A percentile compares a stretch with the other conserved stretches of the same genome.
Conservation (phyloP, 78 protist genomes). For the Reticulomyxa filosa region DNA sequence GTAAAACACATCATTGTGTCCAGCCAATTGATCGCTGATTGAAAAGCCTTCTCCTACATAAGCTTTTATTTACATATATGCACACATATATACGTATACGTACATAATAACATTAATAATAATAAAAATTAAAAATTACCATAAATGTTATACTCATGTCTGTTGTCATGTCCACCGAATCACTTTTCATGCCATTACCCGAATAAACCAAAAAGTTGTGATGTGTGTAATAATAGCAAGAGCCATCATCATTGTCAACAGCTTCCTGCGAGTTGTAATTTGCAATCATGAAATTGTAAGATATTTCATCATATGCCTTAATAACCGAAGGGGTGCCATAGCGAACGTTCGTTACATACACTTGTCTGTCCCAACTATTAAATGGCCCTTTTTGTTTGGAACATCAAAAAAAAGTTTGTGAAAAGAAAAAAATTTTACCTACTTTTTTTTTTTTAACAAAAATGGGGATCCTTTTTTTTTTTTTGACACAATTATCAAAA, state of each 20-base stretch:
- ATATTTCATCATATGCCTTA: background rate
- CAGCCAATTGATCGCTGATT: too few species aligned
- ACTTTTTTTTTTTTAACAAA: too few species aligned
- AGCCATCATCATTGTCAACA: conserved; percentile 32
- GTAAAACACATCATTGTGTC: background rate
- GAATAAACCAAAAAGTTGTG: conserved; percentile 22
- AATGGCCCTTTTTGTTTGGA: conserved; percentile 8
- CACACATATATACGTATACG: too few species aligned
- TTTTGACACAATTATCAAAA: background rate
- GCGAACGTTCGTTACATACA: conserved; percentile 8
- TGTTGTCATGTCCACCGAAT: conserved; percentile 17
- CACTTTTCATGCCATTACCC: conserved; percentile 12
- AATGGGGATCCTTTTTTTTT: background rate
- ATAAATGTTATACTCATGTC: conserved; percentile 1
- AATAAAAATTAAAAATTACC: too few species aligned
- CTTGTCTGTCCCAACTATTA: conserved; percentile 32
- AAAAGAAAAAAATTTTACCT: too few species aligned
- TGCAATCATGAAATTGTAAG: conserved; percentile 20
- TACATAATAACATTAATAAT: too few species aligned
- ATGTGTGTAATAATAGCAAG: conserved; percentile 7
- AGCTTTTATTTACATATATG: too few species aligned
- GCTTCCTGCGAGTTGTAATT: background rate
- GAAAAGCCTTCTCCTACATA: too few species aligned
- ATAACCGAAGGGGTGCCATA: conserved; percentile 1
- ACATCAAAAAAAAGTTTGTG: too few species aligned